Evolutionary conservation across 2,329 filamentous ascomycete species (phyloP).

Genomic region (Fusarium clavum): DNA sequence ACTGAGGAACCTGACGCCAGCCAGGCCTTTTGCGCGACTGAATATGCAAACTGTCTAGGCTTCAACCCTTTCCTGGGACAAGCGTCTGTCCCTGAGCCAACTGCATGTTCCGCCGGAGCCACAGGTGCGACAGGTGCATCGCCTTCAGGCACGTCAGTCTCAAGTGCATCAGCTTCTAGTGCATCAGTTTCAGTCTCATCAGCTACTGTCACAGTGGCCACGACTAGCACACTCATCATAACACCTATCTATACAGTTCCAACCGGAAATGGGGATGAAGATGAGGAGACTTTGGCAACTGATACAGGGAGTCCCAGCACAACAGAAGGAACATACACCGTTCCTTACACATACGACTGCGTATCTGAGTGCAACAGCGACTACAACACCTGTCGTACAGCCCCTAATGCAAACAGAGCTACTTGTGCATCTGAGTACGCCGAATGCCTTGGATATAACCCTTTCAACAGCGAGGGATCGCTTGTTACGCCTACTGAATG

Average conservation of each 20-base stretch:
- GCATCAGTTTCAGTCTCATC: not conserved
- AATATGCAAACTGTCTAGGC: not conserved
- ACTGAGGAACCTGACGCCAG: not conserved
- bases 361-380: not conserved
- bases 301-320: not conserved
- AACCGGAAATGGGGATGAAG: not conserved
- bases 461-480: constrained; percentile 5
- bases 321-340: not conserved
- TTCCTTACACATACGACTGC: constrained; percentile 16
- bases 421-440: constrained; percentile 9
- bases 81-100: not conserved
- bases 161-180: not conserved
- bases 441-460: constrained; percentile 14
- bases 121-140: not conserved
- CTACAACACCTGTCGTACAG: constrained; percentile 7
- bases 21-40: not conserved
- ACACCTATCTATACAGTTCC: not conserved
- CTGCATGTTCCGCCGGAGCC: not conserved
- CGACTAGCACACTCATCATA: not conserved
- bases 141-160: not conserved
- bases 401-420: constrained; percentile 1
- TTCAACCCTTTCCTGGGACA: not conserved
- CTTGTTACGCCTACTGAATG: constrained; percentile 12
- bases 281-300: not conserved
- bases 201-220: not conserved